Base-by-base conservation (phyloP, 2,329 filamentous ascomycete species). In the Colletotrichum sp. region DNA sequence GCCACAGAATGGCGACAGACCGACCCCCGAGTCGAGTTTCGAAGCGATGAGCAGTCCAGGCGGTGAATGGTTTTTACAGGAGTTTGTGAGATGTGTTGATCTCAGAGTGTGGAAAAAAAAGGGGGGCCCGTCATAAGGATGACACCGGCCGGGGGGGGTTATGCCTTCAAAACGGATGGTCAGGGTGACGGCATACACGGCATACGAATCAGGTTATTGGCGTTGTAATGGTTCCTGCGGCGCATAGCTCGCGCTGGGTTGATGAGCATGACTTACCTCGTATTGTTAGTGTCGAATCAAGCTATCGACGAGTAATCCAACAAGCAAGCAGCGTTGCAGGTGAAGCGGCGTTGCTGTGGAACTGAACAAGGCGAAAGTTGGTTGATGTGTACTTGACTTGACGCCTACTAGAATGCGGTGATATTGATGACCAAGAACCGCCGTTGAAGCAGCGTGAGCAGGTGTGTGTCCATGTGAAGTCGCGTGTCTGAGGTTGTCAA, bases 1-100 rank as follows among this genome's bases (percentile, higher is more conserved):
- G 76, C 49, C 83, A 83, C 64, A 81, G 84, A 68, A 85, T 85
- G 30, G 82, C 81, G 63, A 82, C 82, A 39, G 85, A 86, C 68
- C 80, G 83, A 49, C 81, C 84, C n/a, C 82, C 84, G 26, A 79
- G 78, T n/a, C 80, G 84, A 60, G 81, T 85, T 18, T 75, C 75
- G 26, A 77, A 77, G 64, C 68, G 77, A 32, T 78, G 64, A 75
- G 6, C 12, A 26, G 13, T 6, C 18, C 10, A 26, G 62, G 60
- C 4, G 12, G 15, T 16, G 8, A 24, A 8, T 28, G 34, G 32
- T 28, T 6, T 24, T n/a, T 18, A n/a, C 32, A 15, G 18, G 36
- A 55, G 21, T 36, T 62, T 32, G 36, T 64, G 68, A 36, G 62
- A 64, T 26, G 8, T 64, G 5, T 64, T 15, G 15, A 28, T 39